Percentiles rank a stretch among this genome's conserved stretches.
These are phyloP conservation scores for Amanita exitialis DNA, from an alignment of 768 basidiomycete genomes.

Conservation along the genomic window DNA sequence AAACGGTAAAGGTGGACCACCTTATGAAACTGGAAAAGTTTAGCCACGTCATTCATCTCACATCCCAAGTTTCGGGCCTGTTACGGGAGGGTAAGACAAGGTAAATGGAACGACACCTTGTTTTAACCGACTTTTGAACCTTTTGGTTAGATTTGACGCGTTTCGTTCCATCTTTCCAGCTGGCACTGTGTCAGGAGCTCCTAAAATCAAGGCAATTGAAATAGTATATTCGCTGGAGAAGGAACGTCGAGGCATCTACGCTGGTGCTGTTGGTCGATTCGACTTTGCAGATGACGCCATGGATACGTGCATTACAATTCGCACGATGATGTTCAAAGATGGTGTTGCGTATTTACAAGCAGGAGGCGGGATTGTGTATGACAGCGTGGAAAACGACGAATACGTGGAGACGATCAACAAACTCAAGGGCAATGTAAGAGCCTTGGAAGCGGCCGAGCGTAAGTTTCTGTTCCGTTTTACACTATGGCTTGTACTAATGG, in stretches of 20 bases:
- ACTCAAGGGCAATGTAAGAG: conserved; percentile 74
- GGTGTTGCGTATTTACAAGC: conserved; percentile 90
- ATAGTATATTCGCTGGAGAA: conserved; percentile 80
- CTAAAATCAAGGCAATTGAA: conserved; percentile 98
- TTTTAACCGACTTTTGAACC: conserved; percentile 2
- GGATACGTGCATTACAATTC: conserved; percentile 98
- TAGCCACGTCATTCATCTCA: conserved; percentile 96
- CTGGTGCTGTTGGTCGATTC: conserved; percentile 96
- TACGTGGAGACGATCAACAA: conserved; percentile 96
- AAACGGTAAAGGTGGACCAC: conserved; percentile 92
- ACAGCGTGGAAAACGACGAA: conserved; percentile 97
- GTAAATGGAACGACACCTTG: conserved; percentile 27
- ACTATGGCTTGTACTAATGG: conserved; percentile 8
- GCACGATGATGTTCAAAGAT: conserved; percentile 96
- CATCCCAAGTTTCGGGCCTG: conserved; percentile 86
- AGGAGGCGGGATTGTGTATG: conserved; percentile 94
- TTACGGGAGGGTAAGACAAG: conserved; percentile 77
- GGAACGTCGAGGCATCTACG: conserved; percentile 89
- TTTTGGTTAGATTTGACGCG: conserved; percentile 73
- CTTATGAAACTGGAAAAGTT: conserved; percentile 93
- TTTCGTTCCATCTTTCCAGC: conserved; percentile 99
- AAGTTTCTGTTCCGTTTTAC: conserved; percentile 23
- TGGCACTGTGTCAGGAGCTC: conserved; percentile 96
- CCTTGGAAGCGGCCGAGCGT: conserved; percentile 86
- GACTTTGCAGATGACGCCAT: conserved; percentile 92